Evolutionary conservation across 306 rosid species (phyloP).

Genomic region (Inga oerstediana): DNA sequence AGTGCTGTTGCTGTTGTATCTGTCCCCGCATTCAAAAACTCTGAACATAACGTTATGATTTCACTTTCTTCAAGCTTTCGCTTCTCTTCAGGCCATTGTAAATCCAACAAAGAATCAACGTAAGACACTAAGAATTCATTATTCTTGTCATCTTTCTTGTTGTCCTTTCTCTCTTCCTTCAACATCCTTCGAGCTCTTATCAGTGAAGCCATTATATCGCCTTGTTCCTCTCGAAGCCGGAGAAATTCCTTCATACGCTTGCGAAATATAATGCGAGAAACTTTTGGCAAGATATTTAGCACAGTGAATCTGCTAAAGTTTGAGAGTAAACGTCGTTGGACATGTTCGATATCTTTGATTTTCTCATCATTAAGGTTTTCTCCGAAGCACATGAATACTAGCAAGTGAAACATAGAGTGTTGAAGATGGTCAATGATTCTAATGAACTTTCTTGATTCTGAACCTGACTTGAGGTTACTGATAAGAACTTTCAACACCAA

Average conservation of each 20-base stretch:
- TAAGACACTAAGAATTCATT: not conserved
- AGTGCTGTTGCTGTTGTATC: not conserved
- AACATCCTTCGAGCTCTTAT: not conserved
- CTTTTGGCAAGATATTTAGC: not conserved
- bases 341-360: not conserved
- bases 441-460: not conserved
- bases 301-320: not conserved
- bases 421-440: not conserved
- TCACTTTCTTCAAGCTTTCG: not conserved
- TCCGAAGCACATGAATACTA: not conserved
- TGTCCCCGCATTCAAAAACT: not conserved
- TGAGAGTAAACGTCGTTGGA: not conserved
- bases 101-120: not conserved
- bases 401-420: not conserved
- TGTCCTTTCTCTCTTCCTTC: not conserved
- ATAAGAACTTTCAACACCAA: not conserved
- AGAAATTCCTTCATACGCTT: not conserved
- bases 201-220: not conserved
- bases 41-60: not conserved
- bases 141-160: accelerated
- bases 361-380: not conserved
- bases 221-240: not conserved
- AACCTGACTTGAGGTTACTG: not conserved
- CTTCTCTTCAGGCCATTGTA: not conserved
- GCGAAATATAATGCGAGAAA: not conserved